Percentiles rank a stretch among this genome's conserved stretches.
These are phyloP conservation scores for Eimeria necatrix DNA, from an alignment of 169 alveolate species.

Conservation along the genomic window DNA sequence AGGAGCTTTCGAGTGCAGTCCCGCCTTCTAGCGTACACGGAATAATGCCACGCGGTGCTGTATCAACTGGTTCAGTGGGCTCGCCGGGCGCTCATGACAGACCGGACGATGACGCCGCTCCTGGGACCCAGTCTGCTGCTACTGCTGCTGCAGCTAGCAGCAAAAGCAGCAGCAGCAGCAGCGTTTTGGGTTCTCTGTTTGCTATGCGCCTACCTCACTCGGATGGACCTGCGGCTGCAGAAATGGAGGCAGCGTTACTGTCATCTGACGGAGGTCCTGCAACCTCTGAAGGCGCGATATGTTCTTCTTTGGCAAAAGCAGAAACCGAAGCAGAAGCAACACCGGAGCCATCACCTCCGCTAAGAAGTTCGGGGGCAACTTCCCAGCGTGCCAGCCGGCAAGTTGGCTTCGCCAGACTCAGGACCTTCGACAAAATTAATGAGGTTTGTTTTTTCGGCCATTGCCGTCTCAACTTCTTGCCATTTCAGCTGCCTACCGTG, in stretches of 20 bases:
- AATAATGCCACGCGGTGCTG: too few species aligned
- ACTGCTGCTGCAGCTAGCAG: background rate
- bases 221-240: background rate
- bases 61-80: too few species aligned
- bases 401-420: conserved; percentile 6
- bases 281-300: background rate
- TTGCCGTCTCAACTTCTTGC: background rate
- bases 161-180: background rate
- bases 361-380: background rate
- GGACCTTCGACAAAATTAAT: background rate
- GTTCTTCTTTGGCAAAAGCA: background rate
- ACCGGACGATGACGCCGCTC: too few species aligned
- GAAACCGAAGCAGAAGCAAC: background rate
- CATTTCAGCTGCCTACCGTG: background rate
- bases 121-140: background rate
- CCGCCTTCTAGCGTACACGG: too few species aligned
- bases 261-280: background rate
- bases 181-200: background rate
- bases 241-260: background rate
- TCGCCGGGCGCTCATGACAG: too few species aligned
- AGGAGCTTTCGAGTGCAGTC: too few species aligned
- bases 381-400: background rate
- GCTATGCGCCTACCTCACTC: background rate
- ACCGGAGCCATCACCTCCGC: background rate
- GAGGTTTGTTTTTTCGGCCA: background rate